Evolutionary conservation across 1,284 basidiomycete genomes (phyloP).

Genomic region (Puccinia triticina): DNA sequence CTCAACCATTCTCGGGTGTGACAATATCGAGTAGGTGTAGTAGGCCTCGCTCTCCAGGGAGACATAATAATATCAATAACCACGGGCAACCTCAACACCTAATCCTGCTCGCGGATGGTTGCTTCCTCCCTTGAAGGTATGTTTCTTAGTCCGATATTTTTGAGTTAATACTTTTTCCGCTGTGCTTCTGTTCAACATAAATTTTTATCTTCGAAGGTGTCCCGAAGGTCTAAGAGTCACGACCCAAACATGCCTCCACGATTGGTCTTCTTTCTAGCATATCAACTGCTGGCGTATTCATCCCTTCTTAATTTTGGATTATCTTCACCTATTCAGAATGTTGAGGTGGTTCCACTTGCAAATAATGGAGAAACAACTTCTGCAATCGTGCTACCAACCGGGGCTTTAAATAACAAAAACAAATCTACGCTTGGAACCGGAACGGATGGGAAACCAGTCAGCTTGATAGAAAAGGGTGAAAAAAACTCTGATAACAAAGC

Average conservation of each 20-base stretch:
- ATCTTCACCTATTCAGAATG: background rate
- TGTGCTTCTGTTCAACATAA: background rate
- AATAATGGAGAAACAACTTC: slow-evolving; percentile 2
- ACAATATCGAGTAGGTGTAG: background rate
- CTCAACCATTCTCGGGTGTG: slow-evolving; percentile 3
- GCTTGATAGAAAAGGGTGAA: background rate
- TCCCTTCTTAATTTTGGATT: background rate
- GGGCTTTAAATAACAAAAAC: background rate
- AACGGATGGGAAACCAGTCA: background rate
- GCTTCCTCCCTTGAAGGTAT: background rate
- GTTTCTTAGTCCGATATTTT: background rate
- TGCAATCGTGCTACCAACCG: slow-evolving; percentile 4
- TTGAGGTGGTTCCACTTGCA: slow-evolving; percentile 10
- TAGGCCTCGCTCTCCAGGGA: background rate
- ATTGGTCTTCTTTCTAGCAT: background rate
- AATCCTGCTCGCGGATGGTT: background rate
- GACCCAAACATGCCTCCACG: slow-evolving; percentile 8
- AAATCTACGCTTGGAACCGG: background rate
- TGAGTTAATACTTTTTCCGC: background rate
- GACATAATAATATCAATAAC: slow-evolving; percentile 5
- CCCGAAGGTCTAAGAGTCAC: background rate
- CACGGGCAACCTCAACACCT: background rate
- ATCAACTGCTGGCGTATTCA: slow-evolving; percentile 3
- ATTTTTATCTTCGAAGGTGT: background rate
- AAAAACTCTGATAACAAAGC: background rate